Conservation (phyloP, 75 land plant species). For the Cryptomeria japonica region DNA sequence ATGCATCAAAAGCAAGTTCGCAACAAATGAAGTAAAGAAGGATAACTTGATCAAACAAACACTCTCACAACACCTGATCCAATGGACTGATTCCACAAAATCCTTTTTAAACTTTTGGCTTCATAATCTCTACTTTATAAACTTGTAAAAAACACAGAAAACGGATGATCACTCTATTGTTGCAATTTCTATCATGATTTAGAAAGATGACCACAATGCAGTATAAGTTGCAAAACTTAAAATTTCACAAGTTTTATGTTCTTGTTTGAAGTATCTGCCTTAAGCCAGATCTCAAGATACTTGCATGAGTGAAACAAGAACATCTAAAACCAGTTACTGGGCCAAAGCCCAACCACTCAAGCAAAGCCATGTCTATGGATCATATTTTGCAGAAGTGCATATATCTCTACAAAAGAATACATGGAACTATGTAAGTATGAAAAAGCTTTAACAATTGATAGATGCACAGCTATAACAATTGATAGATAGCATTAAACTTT, state of each 20-base stretch:
- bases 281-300: not conserved
- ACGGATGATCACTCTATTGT: not conserved
- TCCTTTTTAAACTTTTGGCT: not conserved
- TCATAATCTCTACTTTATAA: not conserved
- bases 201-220: not conserved
- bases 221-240: not conserved
- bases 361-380: not conserved
- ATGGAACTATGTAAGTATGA: too few relatives aligned
- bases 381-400: not conserved
- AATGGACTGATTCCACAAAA: not conserved
- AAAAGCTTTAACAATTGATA: not conserved
- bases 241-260: not conserved
- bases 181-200: too few relatives aligned
- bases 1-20: not conserved
- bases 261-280: not conserved
- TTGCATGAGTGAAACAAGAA: not conserved
- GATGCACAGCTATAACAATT: not conserved
- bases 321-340: not conserved
- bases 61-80: not conserved
- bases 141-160: not conserved
- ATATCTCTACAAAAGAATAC: not conserved
- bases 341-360: not conserved
- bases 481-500: not conserved
- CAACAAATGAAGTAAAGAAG: not conserved
- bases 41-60: not conserved